phyloP scores from a whole-genome alignment of 75 land plant genomes.

The Pinus tabuliformis region DNA sequence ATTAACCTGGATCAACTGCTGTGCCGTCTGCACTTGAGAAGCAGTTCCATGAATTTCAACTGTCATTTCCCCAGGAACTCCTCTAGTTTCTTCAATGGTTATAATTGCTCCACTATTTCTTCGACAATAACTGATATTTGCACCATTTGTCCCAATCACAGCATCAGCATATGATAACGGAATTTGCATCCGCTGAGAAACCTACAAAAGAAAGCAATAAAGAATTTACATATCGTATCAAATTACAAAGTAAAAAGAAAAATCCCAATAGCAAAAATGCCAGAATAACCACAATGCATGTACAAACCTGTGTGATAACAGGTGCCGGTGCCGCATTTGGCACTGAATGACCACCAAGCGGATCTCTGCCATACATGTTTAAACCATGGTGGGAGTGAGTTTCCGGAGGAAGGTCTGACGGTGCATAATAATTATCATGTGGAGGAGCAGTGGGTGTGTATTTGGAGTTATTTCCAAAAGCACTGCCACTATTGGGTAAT shows the following conservation, averaged over 20 bases:
- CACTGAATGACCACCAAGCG: slow-evolving; percentile 9
- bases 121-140: slow-evolving; percentile 52
- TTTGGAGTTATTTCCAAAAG: slow-evolving; percentile 12
- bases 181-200: slow-evolving; percentile 52
- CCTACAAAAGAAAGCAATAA: slow-evolving; percentile 18
- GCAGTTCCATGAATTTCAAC: slow-evolving; percentile 56
- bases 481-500: slow-evolving; percentile 4
- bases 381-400: slow-evolving; percentile 16
- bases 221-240: too few species aligned
- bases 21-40: slow-evolving; percentile 50
- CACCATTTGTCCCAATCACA: slow-evolving; percentile 46
- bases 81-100: slow-evolving; percentile 45
- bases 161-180: slow-evolving; percentile 61
- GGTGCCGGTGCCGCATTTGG: slow-evolving; percentile 10
- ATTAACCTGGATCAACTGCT: slow-evolving; percentile 44
- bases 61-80: slow-evolving; percentile 55
- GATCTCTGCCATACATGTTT: slow-evolving; percentile 25
- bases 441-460: slow-evolving; percentile 12
- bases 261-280: neutral
- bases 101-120: slow-evolving; percentile 55
- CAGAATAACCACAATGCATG: neutral
- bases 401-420: slow-evolving; percentile 3
- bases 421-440: slow-evolving; percentile 12
- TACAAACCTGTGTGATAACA: slow-evolving; percentile 10
- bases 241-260: neutral